Conservation (phyloP, 1,139 yeast species). For the Sugiyamaella neomexicana region DNA sequence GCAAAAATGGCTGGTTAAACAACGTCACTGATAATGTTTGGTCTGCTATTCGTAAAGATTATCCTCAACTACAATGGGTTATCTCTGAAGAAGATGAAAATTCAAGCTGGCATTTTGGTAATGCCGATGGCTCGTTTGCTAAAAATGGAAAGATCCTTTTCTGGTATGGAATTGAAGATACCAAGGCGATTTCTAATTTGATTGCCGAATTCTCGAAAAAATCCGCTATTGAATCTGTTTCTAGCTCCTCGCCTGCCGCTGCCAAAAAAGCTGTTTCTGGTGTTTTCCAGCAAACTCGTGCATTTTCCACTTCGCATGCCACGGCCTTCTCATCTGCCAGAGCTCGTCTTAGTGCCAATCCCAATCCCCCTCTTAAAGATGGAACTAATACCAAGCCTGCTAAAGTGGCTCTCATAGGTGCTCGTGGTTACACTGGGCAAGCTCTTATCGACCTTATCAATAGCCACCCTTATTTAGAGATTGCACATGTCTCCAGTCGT, state of each 20-base stretch:
- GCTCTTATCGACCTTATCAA: slow-evolving; percentile 85
- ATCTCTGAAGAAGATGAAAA: slow-evolving; percentile 90
- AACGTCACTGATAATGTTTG: slow-evolving; percentile 95
- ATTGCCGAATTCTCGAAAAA: slow-evolving; percentile 56
- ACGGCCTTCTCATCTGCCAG: slow-evolving; percentile 2
- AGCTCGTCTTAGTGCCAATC: slow-evolving; percentile 47
- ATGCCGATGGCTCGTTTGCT: slow-evolving; percentile 91
- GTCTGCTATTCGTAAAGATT: slow-evolving; percentile 76
- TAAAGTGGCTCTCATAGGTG: slow-evolving; percentile 92
- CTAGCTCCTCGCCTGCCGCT: slow-evolving; percentile 42
- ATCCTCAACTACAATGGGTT: slow-evolving; percentile 75
- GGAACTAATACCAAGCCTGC: slow-evolving; percentile 63
- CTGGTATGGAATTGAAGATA: slow-evolving; percentile 85
- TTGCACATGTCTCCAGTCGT: slow-evolving; percentile 93
- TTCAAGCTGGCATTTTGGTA: slow-evolving; percentile 86
- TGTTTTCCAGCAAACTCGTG: slow-evolving; percentile 28
- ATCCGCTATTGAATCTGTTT: slow-evolving; percentile 30
- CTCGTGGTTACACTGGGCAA: slow-evolving; percentile 97
- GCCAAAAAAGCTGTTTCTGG: slow-evolving; percentile 28
- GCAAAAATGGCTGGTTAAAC: slow-evolving; percentile 94
- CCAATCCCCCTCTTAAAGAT: slow-evolving; percentile 67
- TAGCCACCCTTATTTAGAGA: slow-evolving; percentile 80
- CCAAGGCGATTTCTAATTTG: slow-evolving; percentile 62
- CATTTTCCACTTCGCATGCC: slow-evolving; percentile 39
- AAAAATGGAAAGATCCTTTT: slow-evolving; percentile 86